Evolutionary conservation across 192 early-diverging fungal species (phyloP).

Genomic region (Backusella parvicylindrica): DNA sequence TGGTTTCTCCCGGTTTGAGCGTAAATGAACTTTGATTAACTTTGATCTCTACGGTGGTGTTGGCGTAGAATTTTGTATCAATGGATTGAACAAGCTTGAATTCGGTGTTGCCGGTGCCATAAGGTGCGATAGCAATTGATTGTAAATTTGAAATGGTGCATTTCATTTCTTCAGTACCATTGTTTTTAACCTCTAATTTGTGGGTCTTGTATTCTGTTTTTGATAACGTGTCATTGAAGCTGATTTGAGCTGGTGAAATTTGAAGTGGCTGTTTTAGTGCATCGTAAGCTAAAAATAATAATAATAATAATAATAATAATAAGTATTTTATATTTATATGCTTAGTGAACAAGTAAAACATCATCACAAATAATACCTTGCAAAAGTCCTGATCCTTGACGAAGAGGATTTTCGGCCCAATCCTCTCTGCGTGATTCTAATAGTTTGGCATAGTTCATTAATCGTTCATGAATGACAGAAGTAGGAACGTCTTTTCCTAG

Average conservation of each 20-base stretch:
- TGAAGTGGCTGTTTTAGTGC: conserved; percentile 34
- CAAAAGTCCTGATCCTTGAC: conserved; percentile 55
- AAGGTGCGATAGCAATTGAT: conserved; percentile 39
- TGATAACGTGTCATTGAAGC: conserved; percentile 48
- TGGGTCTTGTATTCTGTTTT: conserved; percentile 25
- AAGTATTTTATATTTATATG: too few species aligned
- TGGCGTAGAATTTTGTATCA: conserved; percentile 1
- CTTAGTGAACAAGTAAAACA: neutral
- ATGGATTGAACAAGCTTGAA: conserved; percentile 12
- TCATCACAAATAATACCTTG: conserved; percentile 26
- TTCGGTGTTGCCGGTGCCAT: conserved; percentile 17
- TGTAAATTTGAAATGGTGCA: conserved; percentile 36
- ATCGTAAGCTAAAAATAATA: conserved; percentile 26
- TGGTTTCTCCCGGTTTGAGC: conserved; percentile 9
- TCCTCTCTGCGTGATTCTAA: neutral
- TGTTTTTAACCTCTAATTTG: conserved; percentile 42
- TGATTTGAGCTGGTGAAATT: conserved; percentile 45
- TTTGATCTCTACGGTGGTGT: neutral
- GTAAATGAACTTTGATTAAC: conserved; percentile 13
- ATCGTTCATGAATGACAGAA: conserved; percentile 25
- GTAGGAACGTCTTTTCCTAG: conserved; percentile 15
- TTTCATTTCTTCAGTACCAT: conserved; percentile 31
- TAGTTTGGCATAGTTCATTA: conserved; percentile 29
- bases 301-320: too few species aligned
- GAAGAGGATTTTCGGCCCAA: conserved; percentile 25